Percentiles rank a stretch among this genome's conserved stretches.
phyloP scores from a whole-genome alignment of 2,329 filamentous ascomycete genomes.

The Alternaria angustiovoidea region DNA sequence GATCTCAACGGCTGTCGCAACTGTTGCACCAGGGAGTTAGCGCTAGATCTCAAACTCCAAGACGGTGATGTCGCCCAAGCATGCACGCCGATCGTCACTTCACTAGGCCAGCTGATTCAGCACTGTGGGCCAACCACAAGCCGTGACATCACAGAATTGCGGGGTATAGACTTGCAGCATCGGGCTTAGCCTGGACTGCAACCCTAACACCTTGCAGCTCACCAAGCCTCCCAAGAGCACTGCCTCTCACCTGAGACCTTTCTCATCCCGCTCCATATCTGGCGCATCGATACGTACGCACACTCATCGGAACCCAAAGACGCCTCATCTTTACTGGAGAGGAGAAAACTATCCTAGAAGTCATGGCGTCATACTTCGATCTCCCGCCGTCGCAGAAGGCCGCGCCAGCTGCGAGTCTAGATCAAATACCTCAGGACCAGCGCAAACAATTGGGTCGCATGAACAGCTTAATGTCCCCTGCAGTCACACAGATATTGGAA shows the following conservation, averaged over 20 bases:
- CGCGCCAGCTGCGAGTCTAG: conserved; percentile 20
- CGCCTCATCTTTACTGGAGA: conserved; percentile 1
- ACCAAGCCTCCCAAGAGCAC: conserved; percentile 19
- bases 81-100: conserved; percentile 13
- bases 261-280: conserved; percentile 16
- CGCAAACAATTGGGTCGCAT: conserved; percentile 25
- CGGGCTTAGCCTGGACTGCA: conserved; percentile 8
- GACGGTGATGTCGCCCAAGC: conserved; percentile 22
- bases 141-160: conserved; percentile 9
- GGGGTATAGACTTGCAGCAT: conserved; percentile 13
- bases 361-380: conserved; percentile 50
- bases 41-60: neutral
- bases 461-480: conserved; percentile 38
- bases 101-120: conserved; percentile 12
- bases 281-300: conserved; percentile 13
- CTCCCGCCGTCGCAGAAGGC: conserved; percentile 31
- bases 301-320: conserved; percentile 1
- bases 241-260: conserved; percentile 15
- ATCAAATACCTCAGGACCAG: conserved; percentile 23
- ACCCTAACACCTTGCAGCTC: conserved; percentile 2
- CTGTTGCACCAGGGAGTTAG: neutral
- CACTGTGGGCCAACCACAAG: conserved; percentile 8
- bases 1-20: neutral
- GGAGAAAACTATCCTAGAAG: conserved; percentile 6
- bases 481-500: conserved; percentile 42